Percentiles rank a stretch among this genome's conserved stretches.
Conservation (phyloP, 805 yeast species). For the Saturnispora ahearnii region DNA sequence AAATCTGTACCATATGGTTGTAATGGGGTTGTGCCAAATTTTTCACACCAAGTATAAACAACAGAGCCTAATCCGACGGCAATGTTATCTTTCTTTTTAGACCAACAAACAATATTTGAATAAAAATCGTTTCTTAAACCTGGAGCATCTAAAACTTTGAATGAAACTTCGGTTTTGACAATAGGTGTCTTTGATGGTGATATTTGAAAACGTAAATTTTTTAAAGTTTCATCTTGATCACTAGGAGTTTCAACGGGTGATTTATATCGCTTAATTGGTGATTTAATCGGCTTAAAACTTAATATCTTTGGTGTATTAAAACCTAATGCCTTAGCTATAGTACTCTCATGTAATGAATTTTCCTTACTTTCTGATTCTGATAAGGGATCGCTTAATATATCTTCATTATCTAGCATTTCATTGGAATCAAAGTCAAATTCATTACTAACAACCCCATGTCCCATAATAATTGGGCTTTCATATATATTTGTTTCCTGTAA, state of each 20-base stretch:
- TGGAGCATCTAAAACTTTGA: slow-evolving; percentile 57
- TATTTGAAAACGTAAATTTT: neutral
- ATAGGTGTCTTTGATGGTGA: slow-evolving; percentile 13
- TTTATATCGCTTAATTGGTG: slow-evolving; percentile 8
- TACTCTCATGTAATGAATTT: slow-evolving; percentile 24
- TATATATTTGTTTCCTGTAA: neutral
- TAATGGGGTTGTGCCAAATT: slow-evolving; percentile 37
- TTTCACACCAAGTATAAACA: slow-evolving; percentile 57
- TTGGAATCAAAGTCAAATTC: neutral
- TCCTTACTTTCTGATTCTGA: neutral
- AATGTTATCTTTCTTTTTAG: slow-evolving; percentile 37
- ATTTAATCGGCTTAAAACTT: slow-evolving; percentile 23
- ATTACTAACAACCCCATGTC: neutral
- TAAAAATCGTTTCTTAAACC: slow-evolving; percentile 69
- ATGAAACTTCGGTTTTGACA: slow-evolving; percentile 34
- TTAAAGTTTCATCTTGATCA: neutral
- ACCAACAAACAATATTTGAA: slow-evolving; percentile 70
- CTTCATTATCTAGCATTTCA: neutral
- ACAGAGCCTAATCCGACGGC: slow-evolving; percentile 58
- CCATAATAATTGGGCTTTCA: neutral
- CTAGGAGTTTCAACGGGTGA: slow-evolving; percentile 1
- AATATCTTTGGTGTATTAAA: slow-evolving; percentile 36
- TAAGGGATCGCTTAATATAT: neutral
- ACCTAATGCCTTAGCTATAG: slow-evolving; percentile 44
- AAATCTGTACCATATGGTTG: slow-evolving; percentile 32